These are phyloP conservation scores for Aspergillus caelatus DNA, from an alignment of 2,329 filamentous ascomycete genomes.

Conservation along the genomic window DNA sequence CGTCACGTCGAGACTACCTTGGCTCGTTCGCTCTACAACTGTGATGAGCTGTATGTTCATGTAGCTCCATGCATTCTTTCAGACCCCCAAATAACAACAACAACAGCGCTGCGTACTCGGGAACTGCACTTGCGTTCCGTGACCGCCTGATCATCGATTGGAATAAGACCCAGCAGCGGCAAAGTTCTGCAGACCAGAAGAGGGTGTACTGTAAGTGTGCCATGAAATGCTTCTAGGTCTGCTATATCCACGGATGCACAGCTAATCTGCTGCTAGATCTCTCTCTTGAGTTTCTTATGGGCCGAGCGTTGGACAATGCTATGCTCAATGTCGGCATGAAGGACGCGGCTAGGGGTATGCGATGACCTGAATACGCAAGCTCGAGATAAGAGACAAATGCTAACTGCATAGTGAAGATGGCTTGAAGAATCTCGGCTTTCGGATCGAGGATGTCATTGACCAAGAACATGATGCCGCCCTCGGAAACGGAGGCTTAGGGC, in stretches of 20 bases:
- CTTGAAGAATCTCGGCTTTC: conserved; percentile 86
- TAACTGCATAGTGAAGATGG: conserved; percentile 62
- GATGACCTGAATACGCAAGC: conserved; percentile 1
- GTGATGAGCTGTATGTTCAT: conserved; percentile 71
- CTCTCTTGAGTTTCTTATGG: conserved; percentile 97
- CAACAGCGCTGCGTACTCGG: conserved; percentile 77
- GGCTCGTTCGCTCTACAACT: conserved; percentile 96
- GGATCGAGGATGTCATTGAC: conserved; percentile 90
- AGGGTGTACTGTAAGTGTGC: conserved; percentile 77
- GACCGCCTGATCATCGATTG: conserved; percentile 92
- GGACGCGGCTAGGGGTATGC: conserved; percentile 74
- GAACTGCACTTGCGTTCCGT: conserved; percentile 87
- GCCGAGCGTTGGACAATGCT: conserved; percentile 92
- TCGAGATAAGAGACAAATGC: conserved; percentile 13
- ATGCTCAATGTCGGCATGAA: conserved; percentile 96
- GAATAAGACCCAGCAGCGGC: conserved; percentile 97
- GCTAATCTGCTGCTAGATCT: conserved; percentile 59
- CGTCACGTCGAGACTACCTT: conserved; percentile 95
- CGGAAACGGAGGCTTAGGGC: conserved; percentile 92
- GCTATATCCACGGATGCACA: neutral
- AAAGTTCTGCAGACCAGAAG: conserved; percentile 89
- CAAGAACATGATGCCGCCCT: conserved; percentile 97
- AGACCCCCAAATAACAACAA: conserved; percentile 12
- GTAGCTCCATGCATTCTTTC: neutral
- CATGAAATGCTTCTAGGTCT: neutral